These are phyloP conservation scores for Agapanthus africanus DNA, from an alignment of 106 monocot genomes.

Conservation along the genomic window DNA sequence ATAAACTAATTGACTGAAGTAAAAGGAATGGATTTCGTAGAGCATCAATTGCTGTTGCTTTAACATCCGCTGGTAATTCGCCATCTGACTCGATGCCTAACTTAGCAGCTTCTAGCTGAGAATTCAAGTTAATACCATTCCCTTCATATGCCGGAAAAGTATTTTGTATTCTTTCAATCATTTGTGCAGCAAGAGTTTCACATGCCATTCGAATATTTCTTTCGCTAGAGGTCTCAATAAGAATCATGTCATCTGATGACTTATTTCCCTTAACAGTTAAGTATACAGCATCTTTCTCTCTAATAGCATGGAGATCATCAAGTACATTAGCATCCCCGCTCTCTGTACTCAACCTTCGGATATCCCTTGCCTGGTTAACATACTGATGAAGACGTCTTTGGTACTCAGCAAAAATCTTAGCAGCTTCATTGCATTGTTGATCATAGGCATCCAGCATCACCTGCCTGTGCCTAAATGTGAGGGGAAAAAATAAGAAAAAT, in stretches of 20 bases:
- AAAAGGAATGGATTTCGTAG: conserved; percentile 71
- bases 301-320: conserved; percentile 34
- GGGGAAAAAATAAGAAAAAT: too few species aligned
- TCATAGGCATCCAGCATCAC: conserved; percentile 92
- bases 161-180: conserved; percentile 61
- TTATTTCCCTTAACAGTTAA: conserved; percentile 78
- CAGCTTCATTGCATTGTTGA: conserved; percentile 91
- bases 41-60: conserved; percentile 39
- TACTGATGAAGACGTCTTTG: conserved; percentile 90
- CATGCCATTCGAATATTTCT: conserved; percentile 77
- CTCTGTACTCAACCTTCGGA: conserved; percentile 34
- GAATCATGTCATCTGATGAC: conserved; percentile 67
- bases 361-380: conserved; percentile 81
- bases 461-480: conserved; percentile 70
- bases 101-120: conserved; percentile 67
- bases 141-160: conserved; percentile 90
- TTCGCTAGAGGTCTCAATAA: conserved; percentile 67
- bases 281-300: conserved; percentile 65
- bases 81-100: conserved; percentile 64
- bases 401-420: conserved; percentile 92
- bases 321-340: conserved; percentile 17
- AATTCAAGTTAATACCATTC: conserved; percentile 51
- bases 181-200: conserved; percentile 64
- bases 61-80: conserved; percentile 74
- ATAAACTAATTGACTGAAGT: conserved; percentile 58